Conservation (phyloP, 2,329 filamentous ascomycete species). For the Microsporum ferrugineum region DNA sequence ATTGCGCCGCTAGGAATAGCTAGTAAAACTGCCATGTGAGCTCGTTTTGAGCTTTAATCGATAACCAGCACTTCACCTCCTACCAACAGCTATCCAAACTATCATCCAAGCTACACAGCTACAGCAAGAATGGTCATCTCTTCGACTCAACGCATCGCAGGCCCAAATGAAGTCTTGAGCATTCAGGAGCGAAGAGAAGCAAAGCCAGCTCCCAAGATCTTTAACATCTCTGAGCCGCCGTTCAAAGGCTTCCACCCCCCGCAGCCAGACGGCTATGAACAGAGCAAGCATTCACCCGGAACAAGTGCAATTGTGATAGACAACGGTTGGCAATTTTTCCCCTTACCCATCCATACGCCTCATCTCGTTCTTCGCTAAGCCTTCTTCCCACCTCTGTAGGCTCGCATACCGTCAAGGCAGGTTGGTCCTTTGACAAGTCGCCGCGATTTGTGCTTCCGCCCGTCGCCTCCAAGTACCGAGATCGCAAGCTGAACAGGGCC, state of each 20-base stretch:
- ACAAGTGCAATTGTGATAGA: slow-evolving; percentile 86
- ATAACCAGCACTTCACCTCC: not conserved
- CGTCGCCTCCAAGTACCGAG: slow-evolving; percentile 88
- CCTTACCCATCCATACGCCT: not conserved
- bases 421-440: slow-evolving; percentile 85
- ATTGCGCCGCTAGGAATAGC: not conserved
- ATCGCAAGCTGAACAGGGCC: slow-evolving; percentile 83
- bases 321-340: slow-evolving; percentile 56
- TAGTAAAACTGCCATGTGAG: not conserved
- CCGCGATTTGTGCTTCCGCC: slow-evolving; percentile 74
- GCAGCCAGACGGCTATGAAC: slow-evolving; percentile 57
- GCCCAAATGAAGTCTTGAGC: slow-evolving; percentile 31
- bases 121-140: slow-evolving; percentile 33
- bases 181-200: slow-evolving; percentile 38
- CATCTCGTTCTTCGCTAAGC: not conserved
- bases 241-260: slow-evolving; percentile 49
- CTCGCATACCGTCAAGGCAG: slow-evolving; percentile 77
- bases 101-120: not conserved
- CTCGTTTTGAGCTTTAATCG: not conserved
- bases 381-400: slow-evolving; percentile 41
- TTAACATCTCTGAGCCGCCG: slow-evolving; percentile 46
- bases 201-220: slow-evolving; percentile 45
- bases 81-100: not conserved
- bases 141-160: slow-evolving; percentile 27
- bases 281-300: slow-evolving; percentile 46